Conservation (phyloP, 2,329 filamentous ascomycete species). For the Xylaria sp. region DNA sequence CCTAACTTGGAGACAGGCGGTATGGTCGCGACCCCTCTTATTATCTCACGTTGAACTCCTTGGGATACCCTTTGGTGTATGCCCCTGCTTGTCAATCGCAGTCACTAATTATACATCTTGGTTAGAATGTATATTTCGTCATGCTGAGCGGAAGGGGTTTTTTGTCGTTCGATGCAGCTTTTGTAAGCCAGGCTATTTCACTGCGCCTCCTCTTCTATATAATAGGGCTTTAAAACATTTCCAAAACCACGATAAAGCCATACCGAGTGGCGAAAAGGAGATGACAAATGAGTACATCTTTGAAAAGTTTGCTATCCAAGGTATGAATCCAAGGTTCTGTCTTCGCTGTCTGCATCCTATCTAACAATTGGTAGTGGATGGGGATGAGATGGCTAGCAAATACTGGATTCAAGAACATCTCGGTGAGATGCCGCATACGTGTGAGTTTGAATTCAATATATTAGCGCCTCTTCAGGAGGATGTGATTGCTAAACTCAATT, state of each 20-base stretch:
- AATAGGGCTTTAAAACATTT: constrained; percentile 49
- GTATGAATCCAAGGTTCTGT: constrained; percentile 27
- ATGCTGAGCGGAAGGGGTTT: constrained; percentile 41
- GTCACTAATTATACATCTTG: constrained; percentile 4
- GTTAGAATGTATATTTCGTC: constrained; percentile 46
- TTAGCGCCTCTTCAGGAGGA: background rate
- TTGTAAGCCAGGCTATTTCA: constrained; percentile 41
- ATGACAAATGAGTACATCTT: constrained; percentile 49
- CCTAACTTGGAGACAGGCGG: constrained; percentile 44
- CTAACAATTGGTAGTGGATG: constrained; percentile 41
- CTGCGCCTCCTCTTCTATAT: constrained; percentile 44
- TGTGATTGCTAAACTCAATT: constrained; percentile 21
- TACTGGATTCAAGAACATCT: constrained; percentile 48
- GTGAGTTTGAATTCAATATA: constrained; percentile 38
- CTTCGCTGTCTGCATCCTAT: background rate
- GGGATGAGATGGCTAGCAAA: constrained; percentile 44
- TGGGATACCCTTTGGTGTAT: too few species aligned
- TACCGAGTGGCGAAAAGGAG: constrained; percentile 28
- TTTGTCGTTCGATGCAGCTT: constrained; percentile 47
- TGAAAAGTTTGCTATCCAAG: constrained; percentile 45
- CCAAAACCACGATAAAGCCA: constrained; percentile 39
- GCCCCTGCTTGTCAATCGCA: too few species aligned
- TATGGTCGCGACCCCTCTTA: constrained; percentile 4
- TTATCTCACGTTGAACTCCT: background rate
- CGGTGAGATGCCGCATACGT: constrained; percentile 44